These are phyloP conservation scores for Proliferodiscus dingleyae DNA, from an alignment of 2,329 filamentous ascomycete species.

Conservation along the genomic window DNA sequence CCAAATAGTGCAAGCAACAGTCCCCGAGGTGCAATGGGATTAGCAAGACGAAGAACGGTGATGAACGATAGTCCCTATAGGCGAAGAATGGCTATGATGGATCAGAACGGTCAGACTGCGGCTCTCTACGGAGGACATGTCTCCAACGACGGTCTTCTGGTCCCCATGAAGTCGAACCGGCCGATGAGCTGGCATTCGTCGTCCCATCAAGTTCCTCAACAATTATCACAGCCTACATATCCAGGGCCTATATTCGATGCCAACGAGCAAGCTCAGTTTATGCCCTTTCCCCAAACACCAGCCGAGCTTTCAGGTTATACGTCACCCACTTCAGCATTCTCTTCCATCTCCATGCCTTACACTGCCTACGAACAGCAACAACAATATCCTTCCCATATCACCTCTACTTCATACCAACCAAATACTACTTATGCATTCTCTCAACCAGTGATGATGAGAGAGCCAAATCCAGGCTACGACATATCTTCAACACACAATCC, in stretches of 20 bases:
- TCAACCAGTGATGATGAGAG: conserved; percentile 12
- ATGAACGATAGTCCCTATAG: conserved; percentile 41
- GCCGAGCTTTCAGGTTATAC: conserved; percentile 53
- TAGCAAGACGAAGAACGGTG: conserved; percentile 51
- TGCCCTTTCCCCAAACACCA: conserved; percentile 40
- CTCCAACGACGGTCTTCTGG: conserved; percentile 32
- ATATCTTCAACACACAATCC: conserved; percentile 14
- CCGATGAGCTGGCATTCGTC: conserved; percentile 75
- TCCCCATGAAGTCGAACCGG: conserved; percentile 39
- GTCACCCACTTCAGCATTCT: conserved; percentile 51
- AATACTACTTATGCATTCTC: conserved; percentile 12
- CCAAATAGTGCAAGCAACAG: conserved; percentile 66
- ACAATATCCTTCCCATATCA: conserved; percentile 16
- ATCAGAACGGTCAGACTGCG: conserved; percentile 42
- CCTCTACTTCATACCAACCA: conserved; percentile 9
- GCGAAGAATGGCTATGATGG: conserved; percentile 22
- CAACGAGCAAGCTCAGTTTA: conserved; percentile 17
- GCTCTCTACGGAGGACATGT: conserved; percentile 40
- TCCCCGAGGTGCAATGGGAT: conserved; percentile 49
- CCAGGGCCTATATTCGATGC: conserved; percentile 36
- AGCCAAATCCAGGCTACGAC: conserved; percentile 12
- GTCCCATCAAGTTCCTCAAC: conserved; percentile 38
- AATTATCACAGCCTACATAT: conserved; percentile 33
- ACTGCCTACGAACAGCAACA: conserved; percentile 24
- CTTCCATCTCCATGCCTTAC: conserved; percentile 48